Conservation (phyloP, 2,329 filamentous ascomycete species). For the Ophiostoma perfectum region DNA sequence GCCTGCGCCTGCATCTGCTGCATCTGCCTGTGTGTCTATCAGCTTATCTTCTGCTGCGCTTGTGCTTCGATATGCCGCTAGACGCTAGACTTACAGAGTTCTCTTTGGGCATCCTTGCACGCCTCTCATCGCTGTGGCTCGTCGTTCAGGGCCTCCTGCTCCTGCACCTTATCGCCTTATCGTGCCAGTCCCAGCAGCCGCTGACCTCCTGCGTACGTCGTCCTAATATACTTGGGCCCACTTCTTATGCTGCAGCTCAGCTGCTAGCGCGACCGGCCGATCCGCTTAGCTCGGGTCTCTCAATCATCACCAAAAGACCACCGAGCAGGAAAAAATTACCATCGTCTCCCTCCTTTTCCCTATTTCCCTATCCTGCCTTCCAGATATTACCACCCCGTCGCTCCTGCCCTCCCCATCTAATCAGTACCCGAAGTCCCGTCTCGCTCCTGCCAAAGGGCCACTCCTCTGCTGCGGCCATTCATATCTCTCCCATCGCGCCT, state of each 20-base stretch:
- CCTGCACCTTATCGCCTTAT: neutral
- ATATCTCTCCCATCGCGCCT: neutral
- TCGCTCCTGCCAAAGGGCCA: neutral
- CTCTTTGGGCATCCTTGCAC: too few relatives aligned
- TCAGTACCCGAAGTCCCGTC: neutral
- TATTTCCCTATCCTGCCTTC: neutral
- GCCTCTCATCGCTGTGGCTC: too few relatives aligned
- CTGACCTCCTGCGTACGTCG: constrained; percentile 4
- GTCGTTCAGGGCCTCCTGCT: too few relatives aligned
- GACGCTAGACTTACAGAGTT: neutral
- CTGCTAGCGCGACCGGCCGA: constrained; percentile 24
- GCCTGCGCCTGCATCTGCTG: neutral
- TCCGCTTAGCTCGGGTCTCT: constrained; percentile 19
- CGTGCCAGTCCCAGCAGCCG: neutral
- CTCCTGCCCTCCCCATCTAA: constrained; percentile 7
- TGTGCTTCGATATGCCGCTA: neutral
- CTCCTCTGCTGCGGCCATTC: constrained; percentile 1
- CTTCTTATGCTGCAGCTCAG: constrained; percentile 19
- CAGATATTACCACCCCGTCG: neutral
- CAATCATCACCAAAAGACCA: constrained; percentile 22
- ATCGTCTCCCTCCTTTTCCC: neutral
- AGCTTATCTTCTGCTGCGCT: neutral
- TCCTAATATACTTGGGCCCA: constrained; percentile 16
- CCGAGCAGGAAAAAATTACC: neutral
- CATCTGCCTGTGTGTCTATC: neutral